A percentile compares a stretch with the other conserved stretches of the same genome.
phyloP scores from a whole-genome alignment of 441 rosid genomes.

The Populus hybrid region DNA sequence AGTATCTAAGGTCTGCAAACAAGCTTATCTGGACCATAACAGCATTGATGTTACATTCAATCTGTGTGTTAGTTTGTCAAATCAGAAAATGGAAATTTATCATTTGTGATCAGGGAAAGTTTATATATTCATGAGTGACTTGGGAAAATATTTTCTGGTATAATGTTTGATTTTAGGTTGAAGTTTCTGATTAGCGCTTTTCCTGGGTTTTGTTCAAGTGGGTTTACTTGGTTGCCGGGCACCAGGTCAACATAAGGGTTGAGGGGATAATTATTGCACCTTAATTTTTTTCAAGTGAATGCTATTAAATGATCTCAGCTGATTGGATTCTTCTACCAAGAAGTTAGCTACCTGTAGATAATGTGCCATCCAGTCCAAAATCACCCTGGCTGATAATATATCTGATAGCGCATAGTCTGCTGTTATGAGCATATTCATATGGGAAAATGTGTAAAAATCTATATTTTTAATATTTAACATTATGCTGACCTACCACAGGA shows the following conservation, averaged over 20 bases:
- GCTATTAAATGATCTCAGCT: not conserved
- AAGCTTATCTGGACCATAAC: not conserved
- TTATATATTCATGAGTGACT: not conserved
- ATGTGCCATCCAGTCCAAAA: not conserved
- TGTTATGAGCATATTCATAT: not conserved
- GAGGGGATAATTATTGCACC: not conserved
- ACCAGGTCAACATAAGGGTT: not conserved
- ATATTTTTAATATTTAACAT: not conserved
- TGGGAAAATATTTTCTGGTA: not conserved
- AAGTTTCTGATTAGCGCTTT: not conserved
- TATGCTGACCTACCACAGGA: constrained; percentile 39
- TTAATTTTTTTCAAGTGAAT: not conserved
- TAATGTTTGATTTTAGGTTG: constrained; percentile 1
- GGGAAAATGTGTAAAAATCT: not conserved
- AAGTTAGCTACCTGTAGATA: not conserved
- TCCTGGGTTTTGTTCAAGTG: not conserved
- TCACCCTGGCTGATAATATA: not conserved
- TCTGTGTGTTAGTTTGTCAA: not conserved
- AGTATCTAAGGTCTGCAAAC: not conserved
- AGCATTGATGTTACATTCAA: not conserved
- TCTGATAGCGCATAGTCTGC: not conserved
- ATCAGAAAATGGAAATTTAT: not conserved
- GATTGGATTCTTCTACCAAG: not conserved
- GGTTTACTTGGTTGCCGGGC: not conserved
- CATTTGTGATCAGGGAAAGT: not conserved